phyloP scores from a whole-genome alignment of 2,329 filamentous ascomycete species.

The Cryphonectria radicalis region DNA sequence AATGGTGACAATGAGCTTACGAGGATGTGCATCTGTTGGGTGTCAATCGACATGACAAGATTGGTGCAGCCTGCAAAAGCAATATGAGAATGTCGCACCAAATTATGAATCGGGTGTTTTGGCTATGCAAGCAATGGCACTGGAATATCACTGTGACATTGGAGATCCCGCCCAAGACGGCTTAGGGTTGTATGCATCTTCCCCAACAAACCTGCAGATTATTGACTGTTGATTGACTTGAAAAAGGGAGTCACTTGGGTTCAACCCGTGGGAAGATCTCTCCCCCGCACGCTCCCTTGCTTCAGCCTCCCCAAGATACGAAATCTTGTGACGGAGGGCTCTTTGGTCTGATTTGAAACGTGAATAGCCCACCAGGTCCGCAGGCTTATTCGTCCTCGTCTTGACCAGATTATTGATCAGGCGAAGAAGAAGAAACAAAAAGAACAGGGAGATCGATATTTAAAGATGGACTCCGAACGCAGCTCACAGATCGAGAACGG shows the following conservation, averaged over 20 bases:
- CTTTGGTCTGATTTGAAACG: background rate
- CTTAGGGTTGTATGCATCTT: background rate
- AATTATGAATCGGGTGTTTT: background rate
- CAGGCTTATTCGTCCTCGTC: background rate
- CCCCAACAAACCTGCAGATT: background rate
- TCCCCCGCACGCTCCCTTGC: conserved; percentile 1
- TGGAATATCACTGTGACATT: background rate
- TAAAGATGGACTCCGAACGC: background rate
- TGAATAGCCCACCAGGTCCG: background rate
- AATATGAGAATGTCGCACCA: background rate
- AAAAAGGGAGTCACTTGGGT: background rate
- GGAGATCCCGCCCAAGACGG: background rate
- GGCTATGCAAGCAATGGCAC: background rate
- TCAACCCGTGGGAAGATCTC: background rate
- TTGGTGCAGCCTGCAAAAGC: background rate
- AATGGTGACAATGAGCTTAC: no score
- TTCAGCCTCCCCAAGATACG: background rate
- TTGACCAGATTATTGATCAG: background rate
- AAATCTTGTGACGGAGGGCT: background rate
- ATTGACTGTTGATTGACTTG: background rate
- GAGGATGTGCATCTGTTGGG: background rate
- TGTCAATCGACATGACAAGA: background rate
- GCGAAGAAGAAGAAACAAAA: no score
- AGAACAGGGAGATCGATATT: background rate
- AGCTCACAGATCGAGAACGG: background rate